phyloP scores from a whole-genome alignment of 495 filamentous ascomycete genomes.

The Penicillium tannophilum region DNA sequence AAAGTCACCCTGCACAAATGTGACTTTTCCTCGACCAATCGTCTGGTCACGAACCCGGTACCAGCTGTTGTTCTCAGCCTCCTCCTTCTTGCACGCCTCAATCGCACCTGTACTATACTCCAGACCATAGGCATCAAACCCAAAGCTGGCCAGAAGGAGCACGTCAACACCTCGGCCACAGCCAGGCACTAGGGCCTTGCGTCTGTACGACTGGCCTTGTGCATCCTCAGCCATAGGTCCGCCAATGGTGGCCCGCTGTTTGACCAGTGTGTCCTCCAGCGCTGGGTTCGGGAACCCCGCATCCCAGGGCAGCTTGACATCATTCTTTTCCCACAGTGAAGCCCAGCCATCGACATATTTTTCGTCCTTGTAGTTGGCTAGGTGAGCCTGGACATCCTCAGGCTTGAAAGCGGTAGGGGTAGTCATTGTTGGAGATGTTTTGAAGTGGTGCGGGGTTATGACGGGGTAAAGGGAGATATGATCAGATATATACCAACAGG shows the following conservation, averaged over 20 bases:
- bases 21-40: constrained; percentile 54
- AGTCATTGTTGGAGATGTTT: constrained; percentile 21
- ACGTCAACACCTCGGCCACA: constrained; percentile 80
- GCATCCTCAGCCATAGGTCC: constrained; percentile 33
- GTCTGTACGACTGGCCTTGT: constrained; percentile 29
- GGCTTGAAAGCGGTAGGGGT: constrained; percentile 23
- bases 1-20: constrained; percentile 70
- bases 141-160: constrained; percentile 66
- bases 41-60: constrained; percentile 51
- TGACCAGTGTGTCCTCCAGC: constrained; percentile 60
- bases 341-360: constrained; percentile 56
- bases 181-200: constrained; percentile 65
- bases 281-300: constrained; percentile 65
- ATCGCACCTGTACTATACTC: constrained; percentile 64
- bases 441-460: neutral
- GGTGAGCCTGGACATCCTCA: constrained; percentile 28
- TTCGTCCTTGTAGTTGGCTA: constrained; percentile 34
- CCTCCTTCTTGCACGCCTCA: constrained; percentile 53
- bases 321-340: constrained; percentile 58
- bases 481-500: neutral
- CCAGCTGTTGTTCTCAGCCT: constrained; percentile 33
- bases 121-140: constrained; percentile 74
- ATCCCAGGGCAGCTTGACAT: constrained; percentile 69
- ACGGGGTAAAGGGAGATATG: neutral
- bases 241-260: constrained; percentile 50